Percentiles rank a stretch among this genome's conserved stretches.
These are phyloP conservation scores for Jackrogersella multiformis DNA, from an alignment of 495 filamentous ascomycete genomes.

Conservation along the genomic window DNA sequence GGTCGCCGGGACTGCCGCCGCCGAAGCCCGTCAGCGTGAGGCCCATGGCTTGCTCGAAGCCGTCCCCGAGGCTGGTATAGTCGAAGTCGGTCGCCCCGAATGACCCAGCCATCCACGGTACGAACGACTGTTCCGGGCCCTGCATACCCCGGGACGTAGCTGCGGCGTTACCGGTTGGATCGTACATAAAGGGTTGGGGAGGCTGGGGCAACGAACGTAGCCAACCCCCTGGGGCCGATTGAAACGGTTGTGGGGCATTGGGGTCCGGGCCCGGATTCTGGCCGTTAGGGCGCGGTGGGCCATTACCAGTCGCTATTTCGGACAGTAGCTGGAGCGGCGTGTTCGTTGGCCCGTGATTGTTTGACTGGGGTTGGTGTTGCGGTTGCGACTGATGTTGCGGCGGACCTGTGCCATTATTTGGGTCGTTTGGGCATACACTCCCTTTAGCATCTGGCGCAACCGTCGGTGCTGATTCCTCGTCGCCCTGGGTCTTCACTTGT, in stretches of 20 bases:
- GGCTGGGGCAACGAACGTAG: conserved; percentile 25
- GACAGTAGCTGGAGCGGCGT: conserved; percentile 72
- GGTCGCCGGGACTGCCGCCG: conserved; percentile 40
- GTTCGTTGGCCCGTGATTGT: conserved; percentile 48
- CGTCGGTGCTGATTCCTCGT: conserved; percentile 7
- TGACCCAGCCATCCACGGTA: conserved; percentile 47
- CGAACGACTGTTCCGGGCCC: conserved; percentile 19
- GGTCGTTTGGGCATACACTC: neutral
- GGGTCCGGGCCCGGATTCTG: conserved; percentile 14
- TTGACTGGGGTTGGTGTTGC: conserved; percentile 42
- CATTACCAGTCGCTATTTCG: conserved; percentile 71
- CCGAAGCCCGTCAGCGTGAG: conserved; percentile 57
- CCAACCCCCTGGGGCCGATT: conserved; percentile 19
- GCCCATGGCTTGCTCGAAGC: conserved; percentile 61
- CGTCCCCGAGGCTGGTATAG: conserved; percentile 52
- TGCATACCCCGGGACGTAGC: conserved; percentile 3
- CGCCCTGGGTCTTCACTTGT: conserved; percentile 25
- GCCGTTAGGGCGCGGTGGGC: conserved; percentile 40
- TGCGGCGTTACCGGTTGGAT: conserved; percentile 18
- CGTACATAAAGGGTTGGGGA: conserved; percentile 44
- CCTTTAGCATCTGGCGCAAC: neutral
- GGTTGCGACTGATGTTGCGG: conserved; percentile 26
- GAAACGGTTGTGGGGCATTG: neutral
- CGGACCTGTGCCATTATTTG: conserved; percentile 18
- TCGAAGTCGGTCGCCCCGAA: conserved; percentile 49